Evolutionary conservation across 768 basidiomycete genomes (phyloP).

Genomic region (Tulasnella sp.): DNA sequence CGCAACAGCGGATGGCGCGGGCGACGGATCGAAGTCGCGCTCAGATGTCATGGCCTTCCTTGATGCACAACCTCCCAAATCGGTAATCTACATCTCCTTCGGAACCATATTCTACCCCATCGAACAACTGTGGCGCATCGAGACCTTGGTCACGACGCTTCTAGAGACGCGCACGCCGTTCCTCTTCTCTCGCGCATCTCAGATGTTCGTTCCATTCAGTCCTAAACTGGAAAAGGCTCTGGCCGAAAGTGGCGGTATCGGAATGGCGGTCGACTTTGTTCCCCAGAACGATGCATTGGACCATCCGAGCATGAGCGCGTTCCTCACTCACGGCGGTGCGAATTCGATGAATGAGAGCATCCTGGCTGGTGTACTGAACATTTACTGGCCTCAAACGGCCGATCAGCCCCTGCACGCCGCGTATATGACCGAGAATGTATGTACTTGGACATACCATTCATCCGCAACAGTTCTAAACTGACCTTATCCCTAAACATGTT

Average conservation of each 20-base stretch:
- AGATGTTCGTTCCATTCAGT: background rate
- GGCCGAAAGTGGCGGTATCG: background rate
- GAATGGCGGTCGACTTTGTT: background rate
- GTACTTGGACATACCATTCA: too few relatives aligned
- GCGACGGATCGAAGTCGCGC: background rate
- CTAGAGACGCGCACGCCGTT: conserved; percentile 6
- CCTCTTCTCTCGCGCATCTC: background rate
- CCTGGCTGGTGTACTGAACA: background rate
- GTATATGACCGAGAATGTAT: background rate
- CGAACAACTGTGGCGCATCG: background rate
- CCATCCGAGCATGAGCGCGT: background rate
- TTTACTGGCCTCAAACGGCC: conserved; percentile 1
- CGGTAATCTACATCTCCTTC: background rate
- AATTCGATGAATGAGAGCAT: conserved; percentile 12
- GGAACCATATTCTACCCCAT: conserved; percentile 5
- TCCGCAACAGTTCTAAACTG: too few relatives aligned
- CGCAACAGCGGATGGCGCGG: background rate
- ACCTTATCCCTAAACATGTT: background rate
- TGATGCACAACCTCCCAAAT: background rate
- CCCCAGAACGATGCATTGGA: background rate
- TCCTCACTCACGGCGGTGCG: conserved; percentile 3
- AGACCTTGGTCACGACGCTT: background rate
- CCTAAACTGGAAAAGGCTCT: background rate
- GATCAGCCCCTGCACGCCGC: conserved; percentile 9
- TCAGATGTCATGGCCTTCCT: background rate